These are phyloP conservation scores for Vitis hybrid DNA, from an alignment of 177 flowering plant genomes.

Conservation along the genomic window DNA sequence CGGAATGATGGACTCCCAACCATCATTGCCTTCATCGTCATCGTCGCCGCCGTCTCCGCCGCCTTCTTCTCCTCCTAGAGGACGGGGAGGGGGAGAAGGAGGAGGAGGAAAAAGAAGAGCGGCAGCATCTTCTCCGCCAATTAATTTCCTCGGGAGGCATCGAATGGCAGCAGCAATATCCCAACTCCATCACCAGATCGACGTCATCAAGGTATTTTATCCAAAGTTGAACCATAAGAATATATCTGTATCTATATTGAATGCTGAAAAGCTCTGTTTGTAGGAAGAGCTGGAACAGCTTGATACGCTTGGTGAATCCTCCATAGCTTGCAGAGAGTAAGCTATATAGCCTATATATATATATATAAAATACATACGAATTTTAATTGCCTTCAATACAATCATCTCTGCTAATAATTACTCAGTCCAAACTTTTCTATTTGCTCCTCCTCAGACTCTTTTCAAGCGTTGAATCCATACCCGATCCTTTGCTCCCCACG, in stretches of 20 bases:
- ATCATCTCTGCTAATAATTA: background rate
- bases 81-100: background rate
- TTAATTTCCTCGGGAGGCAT: slow-evolving; percentile 30
- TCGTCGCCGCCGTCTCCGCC: background rate
- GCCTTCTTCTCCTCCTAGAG: background rate
- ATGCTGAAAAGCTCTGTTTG: background rate
- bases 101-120: background rate
- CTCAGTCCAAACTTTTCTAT: background rate
- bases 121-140: background rate
- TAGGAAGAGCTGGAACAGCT: slow-evolving; percentile 39
- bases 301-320: slow-evolving; percentile 30
- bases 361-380: no score
- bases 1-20: slow-evolving; percentile 3
- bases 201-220: slow-evolving; percentile 18
- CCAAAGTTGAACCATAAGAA: no score
- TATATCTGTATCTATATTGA: no score
- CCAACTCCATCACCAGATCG: slow-evolving; percentile 32
- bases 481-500: slow-evolving; percentile 45
- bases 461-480: slow-evolving; percentile 33
- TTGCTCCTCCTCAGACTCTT: slow-evolving; percentile 21
- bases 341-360: background rate
- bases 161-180: slow-evolving; percentile 32
- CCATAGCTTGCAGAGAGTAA: slow-evolving; percentile 39
- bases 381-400: no score
- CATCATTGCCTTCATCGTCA: background rate